Conservation (phyloP, 345 rosid genomes). For the Syzygium aromaticum region DNA sequence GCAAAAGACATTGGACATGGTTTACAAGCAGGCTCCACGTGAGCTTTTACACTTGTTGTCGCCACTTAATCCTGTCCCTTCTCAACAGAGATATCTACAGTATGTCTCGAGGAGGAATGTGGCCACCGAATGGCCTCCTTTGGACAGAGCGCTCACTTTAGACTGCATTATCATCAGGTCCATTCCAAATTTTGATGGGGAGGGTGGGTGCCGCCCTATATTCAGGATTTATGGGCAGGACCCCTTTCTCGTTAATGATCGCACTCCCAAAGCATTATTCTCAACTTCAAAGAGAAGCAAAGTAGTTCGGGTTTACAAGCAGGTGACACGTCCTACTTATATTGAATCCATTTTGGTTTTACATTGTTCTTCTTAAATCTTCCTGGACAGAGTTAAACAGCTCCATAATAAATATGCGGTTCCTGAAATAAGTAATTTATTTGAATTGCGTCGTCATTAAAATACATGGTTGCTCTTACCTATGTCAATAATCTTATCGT, state of each 20-base stretch:
- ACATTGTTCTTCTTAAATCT: background rate
- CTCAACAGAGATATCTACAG: constrained; percentile 82
- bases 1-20: constrained; percentile 84
- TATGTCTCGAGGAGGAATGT: constrained; percentile 86
- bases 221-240: constrained; percentile 89
- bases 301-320: constrained; percentile 56
- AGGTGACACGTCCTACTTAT: constrained; percentile 31
- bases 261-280: constrained; percentile 46
- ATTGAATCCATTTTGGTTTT: background rate
- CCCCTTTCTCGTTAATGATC: constrained; percentile 54
- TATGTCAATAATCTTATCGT: background rate
- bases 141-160: constrained; percentile 78
- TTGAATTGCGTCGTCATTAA: background rate
- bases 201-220: constrained; percentile 79
- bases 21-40: constrained; percentile 82
- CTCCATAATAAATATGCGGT: background rate
- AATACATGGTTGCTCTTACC: background rate
- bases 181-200: constrained; percentile 62
- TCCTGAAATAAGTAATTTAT: background rate
- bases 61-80: constrained; percentile 79
- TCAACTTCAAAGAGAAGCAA: constrained; percentile 61
- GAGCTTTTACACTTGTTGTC: constrained; percentile 76
- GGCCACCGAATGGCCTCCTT: constrained; percentile 90
- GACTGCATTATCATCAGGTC: constrained; percentile 78
- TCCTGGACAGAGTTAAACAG: background rate